Evolutionary conservation across 2,329 filamentous ascomycete species (phyloP), one percentile per base, ranked within the genome.

Genomic region (Xylariaceae sp.): DNA sequence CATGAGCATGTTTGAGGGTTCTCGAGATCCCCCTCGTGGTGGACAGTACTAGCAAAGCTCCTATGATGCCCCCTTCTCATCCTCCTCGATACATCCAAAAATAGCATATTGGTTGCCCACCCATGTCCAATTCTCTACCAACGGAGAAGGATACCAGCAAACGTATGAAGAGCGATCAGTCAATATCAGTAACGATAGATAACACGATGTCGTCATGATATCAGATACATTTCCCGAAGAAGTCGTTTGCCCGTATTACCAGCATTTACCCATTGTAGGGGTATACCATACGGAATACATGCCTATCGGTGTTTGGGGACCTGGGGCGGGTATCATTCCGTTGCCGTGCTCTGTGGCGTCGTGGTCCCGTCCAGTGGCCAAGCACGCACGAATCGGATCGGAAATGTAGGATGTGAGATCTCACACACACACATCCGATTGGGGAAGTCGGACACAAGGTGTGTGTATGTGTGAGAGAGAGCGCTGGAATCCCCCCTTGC

Each of bases 401-500:
- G 57, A 55, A 58, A 65, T 64, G 55, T 57, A 54, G 54, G 56
- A 65, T 68, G 62, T 62, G 61, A 67, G 61, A 68, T 68, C 65
- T 63, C 64, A 65, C 64, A 65, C 65, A 68, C 23, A 49, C 61
- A 58, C 63, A 65, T 55, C 63, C 51, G 51, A 61, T 57, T 57
- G 56, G 61, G 41, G 45, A 61, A 30, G 23, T 30, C 23, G 23
- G 23, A 30, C 23, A 30, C 23, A 30, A 30, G 23, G 23, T 30
- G 23, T 30, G 23, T 30, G 5, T 30, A 30, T 30, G 23, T 30
- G 23, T 30, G 23, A n/a, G 47, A 35, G 13, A 53, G 41, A 45
- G 8, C 58, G 55, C 65, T 71, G 66, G 65, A 65, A 63, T 67
- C 23, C 65, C 63, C 68, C 68, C 69, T 72, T 69, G 61, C 67